These are phyloP conservation scores for Kazachstania taianensis DNA, from an alignment of 805 yeast genomes.

Conservation along the genomic window DNA sequence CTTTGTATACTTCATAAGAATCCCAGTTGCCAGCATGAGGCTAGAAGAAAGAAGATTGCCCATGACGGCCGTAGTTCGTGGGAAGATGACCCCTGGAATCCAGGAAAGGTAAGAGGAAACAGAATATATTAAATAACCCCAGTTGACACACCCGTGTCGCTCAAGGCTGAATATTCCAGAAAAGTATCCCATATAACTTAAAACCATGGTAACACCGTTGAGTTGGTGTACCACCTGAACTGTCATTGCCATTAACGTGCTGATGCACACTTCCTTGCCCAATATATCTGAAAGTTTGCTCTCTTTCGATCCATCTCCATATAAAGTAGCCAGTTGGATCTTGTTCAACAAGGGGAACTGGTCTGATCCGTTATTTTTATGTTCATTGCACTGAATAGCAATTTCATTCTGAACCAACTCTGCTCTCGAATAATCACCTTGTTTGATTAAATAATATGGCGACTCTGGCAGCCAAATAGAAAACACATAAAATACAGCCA, in stretches of 20 bases:
- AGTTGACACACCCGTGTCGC: not conserved
- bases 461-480: conserved; percentile 35
- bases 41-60: too few relatives aligned
- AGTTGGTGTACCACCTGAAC: conserved; percentile 37
- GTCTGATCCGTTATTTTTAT: not conserved
- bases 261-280: conserved; percentile 26
- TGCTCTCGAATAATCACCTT: conserved; percentile 31
- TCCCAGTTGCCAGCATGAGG: too few relatives aligned
- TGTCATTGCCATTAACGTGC: conserved; percentile 30
- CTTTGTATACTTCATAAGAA: too few relatives aligned
- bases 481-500: conserved; percentile 11
- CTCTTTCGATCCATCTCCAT: conserved; percentile 5
- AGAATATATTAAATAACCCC: too few relatives aligned
- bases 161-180: conserved; percentile 40
- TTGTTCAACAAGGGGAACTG: conserved; percentile 7
- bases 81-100: too few relatives aligned
- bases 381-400: conserved; percentile 13
- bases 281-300: conserved; percentile 25
- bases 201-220: conserved; percentile 35
- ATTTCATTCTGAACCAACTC: conserved; percentile 29
- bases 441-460: conserved; percentile 44
- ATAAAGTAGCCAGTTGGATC: conserved; percentile 12
- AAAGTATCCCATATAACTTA: conserved; percentile 36
- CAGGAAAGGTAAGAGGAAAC: too few relatives aligned
- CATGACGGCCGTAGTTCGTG: too few relatives aligned